Base-by-base conservation (phyloP, 1,139 yeast genomes). In the Yamadazyma triangularis region DNA sequence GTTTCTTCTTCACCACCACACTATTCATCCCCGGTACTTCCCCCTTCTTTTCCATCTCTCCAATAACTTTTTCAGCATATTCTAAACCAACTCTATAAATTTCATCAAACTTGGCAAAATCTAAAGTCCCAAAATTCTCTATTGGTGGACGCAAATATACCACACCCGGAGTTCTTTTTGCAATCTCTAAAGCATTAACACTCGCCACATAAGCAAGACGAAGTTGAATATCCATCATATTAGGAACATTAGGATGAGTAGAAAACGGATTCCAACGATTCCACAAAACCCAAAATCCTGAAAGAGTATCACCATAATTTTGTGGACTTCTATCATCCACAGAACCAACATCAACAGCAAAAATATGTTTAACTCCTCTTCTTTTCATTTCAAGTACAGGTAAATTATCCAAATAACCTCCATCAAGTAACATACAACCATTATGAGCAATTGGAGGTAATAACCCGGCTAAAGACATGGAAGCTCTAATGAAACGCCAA, bases 331-430 rank as follows among this genome's bases (percentile, higher is more conserved):
- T 71, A 46, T 89, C 97, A 53, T 91, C 97, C 8, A 82, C 83
- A 3, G 96, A 84, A 0, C 98, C 98, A 26, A 91, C 98, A 56
- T 91, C 98, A n/a, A 89, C 93, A 0, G 98, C 97, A 51, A 91
- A 78, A 18, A 91, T 80, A 27, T 83, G 75, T 35, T 80, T 79
- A 4, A 95, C 95, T 1, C 98, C 97, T 43, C 87, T 73, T 25
- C 78, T 70, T 47, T 79, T 78, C 97, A 91, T 91, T 50, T 89
- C 96, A 44, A 72, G 70, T 2, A 91, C 97, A 0, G 98, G 95
- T 36, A 91, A 62, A 51, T 91, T 91, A 52, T 91, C 98, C 35
- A 91, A 79, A 51, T 91, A 91, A 0, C 98, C 98, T 26, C 98
- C 98, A 53, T 91, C 98, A 25, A 91, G 62, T 23, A 91, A 61